Percentiles rank a stretch among this genome's conserved stretches.
These are phyloP conservation scores for Cystobasidium slooffiae DNA, from an alignment of 1,284 basidiomycete genomes.

Conservation along the genomic window DNA sequence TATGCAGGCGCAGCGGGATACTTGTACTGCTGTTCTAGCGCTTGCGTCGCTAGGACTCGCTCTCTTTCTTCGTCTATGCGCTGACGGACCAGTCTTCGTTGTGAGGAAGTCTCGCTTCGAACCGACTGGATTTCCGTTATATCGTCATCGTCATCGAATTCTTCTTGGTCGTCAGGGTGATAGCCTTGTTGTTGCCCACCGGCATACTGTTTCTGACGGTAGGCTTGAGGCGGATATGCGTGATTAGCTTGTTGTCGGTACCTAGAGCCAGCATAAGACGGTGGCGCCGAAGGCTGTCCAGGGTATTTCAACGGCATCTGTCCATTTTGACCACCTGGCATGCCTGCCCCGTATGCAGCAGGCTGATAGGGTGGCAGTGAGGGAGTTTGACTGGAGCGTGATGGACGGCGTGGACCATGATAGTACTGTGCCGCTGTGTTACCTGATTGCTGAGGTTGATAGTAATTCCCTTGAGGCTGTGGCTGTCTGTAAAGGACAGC, in stretches of 20 bases:
- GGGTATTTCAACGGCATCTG: too few species aligned
- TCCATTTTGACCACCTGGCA: too few species aligned
- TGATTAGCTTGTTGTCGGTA: too few species aligned
- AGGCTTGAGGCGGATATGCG: not conserved
- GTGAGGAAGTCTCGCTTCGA: slow-evolving; percentile 15
- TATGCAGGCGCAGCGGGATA: not conserved
- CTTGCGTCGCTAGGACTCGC: not conserved
- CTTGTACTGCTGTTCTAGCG: not conserved
- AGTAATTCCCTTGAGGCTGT: slow-evolving; percentile 14
- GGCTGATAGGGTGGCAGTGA: too few species aligned
- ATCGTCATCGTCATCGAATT: slow-evolving; percentile 21
- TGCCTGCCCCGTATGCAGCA: too few species aligned
- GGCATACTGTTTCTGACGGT: not conserved
- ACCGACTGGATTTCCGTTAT: slow-evolving; percentile 29
- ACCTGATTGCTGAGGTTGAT: not conserved
- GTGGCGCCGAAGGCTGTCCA: too few species aligned
- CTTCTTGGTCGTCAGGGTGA: not conserved
- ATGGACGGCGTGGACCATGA: not conserved
- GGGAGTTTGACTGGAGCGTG: too few species aligned
- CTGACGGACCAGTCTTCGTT: not conserved
- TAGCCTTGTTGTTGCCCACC: not conserved
- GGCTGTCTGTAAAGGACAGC: slow-evolving; percentile 8
- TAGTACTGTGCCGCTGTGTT: not conserved
- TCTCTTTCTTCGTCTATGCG: slow-evolving; percentile 21
- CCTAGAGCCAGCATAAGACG: too few species aligned